A percentile compares a stretch with the other conserved stretches of the same genome.
Evolutionary conservation across 1,284 basidiomycete species (phyloP).

Genomic region (Flammula alnicola): DNA sequence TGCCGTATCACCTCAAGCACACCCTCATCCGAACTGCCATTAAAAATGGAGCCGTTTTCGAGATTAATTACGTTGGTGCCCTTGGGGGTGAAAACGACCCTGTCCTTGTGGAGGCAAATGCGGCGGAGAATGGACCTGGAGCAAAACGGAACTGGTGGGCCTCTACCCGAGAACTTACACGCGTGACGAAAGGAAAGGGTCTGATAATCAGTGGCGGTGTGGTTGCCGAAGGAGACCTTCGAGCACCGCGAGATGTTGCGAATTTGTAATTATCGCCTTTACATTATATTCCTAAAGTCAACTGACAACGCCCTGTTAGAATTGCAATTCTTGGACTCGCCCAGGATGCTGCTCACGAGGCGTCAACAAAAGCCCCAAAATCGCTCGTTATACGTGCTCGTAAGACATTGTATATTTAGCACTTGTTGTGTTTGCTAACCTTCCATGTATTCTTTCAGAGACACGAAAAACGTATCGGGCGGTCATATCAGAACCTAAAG

Average conservation of each 20-base stretch:
- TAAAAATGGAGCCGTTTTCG: constrained; percentile 84
- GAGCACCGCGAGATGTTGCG: constrained; percentile 70
- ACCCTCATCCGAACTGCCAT: constrained; percentile 82
- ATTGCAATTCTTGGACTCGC: constrained; percentile 68
- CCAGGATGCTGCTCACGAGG: constrained; percentile 67
- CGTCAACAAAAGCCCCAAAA: constrained; percentile 63
- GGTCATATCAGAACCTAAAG: constrained; percentile 69
- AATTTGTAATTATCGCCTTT: constrained; percentile 65
- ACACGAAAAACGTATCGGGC: constrained; percentile 66
- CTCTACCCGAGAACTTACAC: constrained; percentile 68
- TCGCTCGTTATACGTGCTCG: constrained; percentile 74
- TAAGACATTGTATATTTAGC: constrained; percentile 43
- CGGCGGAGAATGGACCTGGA: constrained; percentile 52
- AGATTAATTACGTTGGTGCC: constrained; percentile 78
- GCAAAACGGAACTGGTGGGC: constrained; percentile 86
- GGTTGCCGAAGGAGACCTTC: constrained; percentile 57
- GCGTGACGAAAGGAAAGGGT: constrained; percentile 79
- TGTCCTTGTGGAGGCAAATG: constrained; percentile 47
- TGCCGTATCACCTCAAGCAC: constrained; percentile 83
- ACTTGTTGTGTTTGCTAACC: not conserved
- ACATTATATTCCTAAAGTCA: not conserved
- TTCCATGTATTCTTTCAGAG: constrained; percentile 32
- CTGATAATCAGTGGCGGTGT: constrained; percentile 72
- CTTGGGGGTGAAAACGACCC: constrained; percentile 62
- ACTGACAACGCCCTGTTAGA: constrained; percentile 37